A percentile compares a stretch with the other conserved stretches of the same genome.
These are phyloP conservation scores for Litsea cubeba DNA, from an alignment of 164 flowering plant species.

Conservation along the genomic window DNA sequence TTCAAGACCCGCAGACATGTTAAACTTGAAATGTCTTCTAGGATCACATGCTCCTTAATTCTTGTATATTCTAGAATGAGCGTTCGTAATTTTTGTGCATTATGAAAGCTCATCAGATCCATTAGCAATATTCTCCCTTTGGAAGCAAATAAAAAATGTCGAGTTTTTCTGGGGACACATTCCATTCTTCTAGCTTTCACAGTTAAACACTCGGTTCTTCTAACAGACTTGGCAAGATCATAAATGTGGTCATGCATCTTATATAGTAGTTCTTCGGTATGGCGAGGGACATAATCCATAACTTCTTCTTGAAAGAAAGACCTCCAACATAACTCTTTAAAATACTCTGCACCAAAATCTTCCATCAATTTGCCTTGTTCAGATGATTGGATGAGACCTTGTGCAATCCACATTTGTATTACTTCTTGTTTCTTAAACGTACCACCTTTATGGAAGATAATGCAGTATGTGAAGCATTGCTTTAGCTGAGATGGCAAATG, in stretches of 20 bases:
- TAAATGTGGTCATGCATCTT: constrained; percentile 4
- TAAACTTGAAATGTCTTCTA: not conserved
- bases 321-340: not conserved
- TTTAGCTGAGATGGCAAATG: constrained; percentile 9
- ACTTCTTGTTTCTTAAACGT: not conserved
- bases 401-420: constrained; percentile 15
- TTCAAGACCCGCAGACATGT: not conserved
- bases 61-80: too few relatives aligned
- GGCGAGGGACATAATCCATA: too few relatives aligned
- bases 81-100: too few relatives aligned
- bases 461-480: constrained; percentile 17
- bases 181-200: too few relatives aligned
- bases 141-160: too few relatives aligned
- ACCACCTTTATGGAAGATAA: constrained; percentile 13
- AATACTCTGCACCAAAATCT: not conserved
- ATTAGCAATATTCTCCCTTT: too few relatives aligned
- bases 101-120: too few relatives aligned
- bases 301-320: not conserved
- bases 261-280: not conserved
- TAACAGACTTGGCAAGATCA: constrained; percentile 1
- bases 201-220: not conserved
- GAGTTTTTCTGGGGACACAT: too few relatives aligned
- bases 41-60: too few relatives aligned
- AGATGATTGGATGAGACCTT: not conserved
- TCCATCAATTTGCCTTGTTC: not conserved